Base-by-base conservation (phyloP, 345 rosid genomes). In the Acer saccharum region DNA sequence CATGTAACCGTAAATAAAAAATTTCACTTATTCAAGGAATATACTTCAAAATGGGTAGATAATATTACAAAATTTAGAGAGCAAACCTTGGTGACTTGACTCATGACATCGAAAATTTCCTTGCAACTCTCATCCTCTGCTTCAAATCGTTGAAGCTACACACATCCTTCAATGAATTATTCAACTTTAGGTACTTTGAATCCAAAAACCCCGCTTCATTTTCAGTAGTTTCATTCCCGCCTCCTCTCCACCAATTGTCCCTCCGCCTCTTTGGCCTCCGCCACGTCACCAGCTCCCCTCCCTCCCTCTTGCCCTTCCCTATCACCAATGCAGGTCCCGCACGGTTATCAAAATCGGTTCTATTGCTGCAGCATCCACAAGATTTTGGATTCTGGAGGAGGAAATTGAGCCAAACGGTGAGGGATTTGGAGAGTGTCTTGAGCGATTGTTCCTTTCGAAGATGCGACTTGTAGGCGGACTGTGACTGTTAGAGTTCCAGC, bases 321-420 rank as follows among this genome's bases (percentile, higher is more conserved):
- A 63, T 67, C 32, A 17, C 3, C 0, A 69, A 82, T 1, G 48
- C 44, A 1, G 73, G 71, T 10, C 58, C 76, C 29, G 7, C 78
- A 41, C 46, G 65, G 11, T 57, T 50, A 1, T 66, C 83, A 7
- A 52, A 60, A 73, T 62, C 82, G 41, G 69, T 62, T 66, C 75
- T 48, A 69, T 78, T 20, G 63, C 63, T 20, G 27, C 64, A 76
- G 71, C 97, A 92, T 60, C 97, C 98, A 68, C n/a, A n/a, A n/a
- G 64, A 86, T 14, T 13, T 76, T n/a, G 99, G 99, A 73, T 86
- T 90, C 21, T 85, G 85, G 44, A 92, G 57, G 20, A 95, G 81
- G 84, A 90, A 93, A 82, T 91, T 93, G 69, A 95, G 98, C 98
- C 98, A 95, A 8, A 88, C 91, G 1, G 95, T 83, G 44, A 95